phyloP scores from a whole-genome alignment of 75 land plant species.

The Adiantum capillusveneris region DNA sequence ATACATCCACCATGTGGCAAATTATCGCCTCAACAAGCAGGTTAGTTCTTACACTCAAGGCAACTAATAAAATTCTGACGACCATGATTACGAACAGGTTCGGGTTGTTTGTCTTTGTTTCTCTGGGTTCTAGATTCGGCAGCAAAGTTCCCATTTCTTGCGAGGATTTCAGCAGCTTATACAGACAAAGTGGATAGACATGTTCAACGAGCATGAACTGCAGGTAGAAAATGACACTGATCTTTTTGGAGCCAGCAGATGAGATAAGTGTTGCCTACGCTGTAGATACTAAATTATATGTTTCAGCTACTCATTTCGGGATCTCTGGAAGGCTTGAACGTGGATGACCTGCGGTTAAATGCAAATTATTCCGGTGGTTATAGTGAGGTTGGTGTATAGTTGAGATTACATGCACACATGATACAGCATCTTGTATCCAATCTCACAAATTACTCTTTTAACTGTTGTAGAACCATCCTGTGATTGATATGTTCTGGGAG shows the following conservation, averaged over 20 bases:
- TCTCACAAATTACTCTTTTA: neutral
- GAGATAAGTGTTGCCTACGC: neutral
- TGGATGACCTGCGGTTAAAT: constrained; percentile 60
- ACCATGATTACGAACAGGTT: neutral
- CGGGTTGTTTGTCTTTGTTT: neutral
- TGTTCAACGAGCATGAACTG: constrained; percentile 95
- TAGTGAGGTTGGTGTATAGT: constrained; percentile 34
- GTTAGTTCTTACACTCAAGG: constrained; percentile 27
- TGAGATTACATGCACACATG: too few species aligned
- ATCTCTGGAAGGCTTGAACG: constrained; percentile 76
- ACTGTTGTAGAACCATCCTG: constrained; percentile 61
- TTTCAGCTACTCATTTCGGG: constrained; percentile 84
- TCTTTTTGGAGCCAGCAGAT: constrained; percentile 2
- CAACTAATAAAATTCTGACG: constrained; percentile 1
- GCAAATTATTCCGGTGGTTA: constrained; percentile 80
- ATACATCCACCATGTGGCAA: constrained; percentile 79
- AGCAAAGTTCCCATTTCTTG: constrained; percentile 75
- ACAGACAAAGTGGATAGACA: constrained; percentile 77
- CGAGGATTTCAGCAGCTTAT: constrained; percentile 88
- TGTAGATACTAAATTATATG: neutral
- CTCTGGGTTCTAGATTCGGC: constrained; percentile 57
- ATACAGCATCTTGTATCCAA: too few species aligned
- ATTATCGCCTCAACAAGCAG: constrained; percentile 79
- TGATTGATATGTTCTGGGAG: constrained; percentile 90
- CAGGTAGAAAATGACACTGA: constrained; percentile 39